Base-by-base conservation (phyloP, 352 stramenopile species). In the Globisporangium nunn region DNA sequence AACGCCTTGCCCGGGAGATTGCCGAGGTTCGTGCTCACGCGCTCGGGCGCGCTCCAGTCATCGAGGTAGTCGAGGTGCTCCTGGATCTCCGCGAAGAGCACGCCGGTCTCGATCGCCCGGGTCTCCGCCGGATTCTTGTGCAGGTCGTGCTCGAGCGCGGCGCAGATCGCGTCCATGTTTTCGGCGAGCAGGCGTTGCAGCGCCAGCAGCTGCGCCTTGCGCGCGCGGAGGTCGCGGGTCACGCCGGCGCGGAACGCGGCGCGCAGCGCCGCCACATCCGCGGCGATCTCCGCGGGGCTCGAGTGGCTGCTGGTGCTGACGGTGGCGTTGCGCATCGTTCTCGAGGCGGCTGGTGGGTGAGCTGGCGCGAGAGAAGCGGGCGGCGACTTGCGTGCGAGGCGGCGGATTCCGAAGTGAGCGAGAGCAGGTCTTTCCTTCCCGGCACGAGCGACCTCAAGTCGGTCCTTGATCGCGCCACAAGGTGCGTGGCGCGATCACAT, bases 81-180 rank as follows among this genome's bases (percentile, higher is more conserved):
- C 55, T 87, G 74, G 28, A 95, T 70, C 62, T 96, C 87, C 18
- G 44, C 50, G 7, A 75, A 49, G 2, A 94, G 43, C 8, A 75
- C 53, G 18, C 51, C 50, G 14, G 90, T 52, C 59, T 96, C 87
- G 17, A 60, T 69, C 52, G 86, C 61, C n/a, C 71, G 68, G 52
- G 65, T 74, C 68, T 96, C 87, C 33, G 74, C 64, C 33, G 80
- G 70, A 28, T 78, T 69, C 60, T 85, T 85, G 74, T 79, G 73
- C 53, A 93, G 45, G 54, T 93, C 82, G 35, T 76, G 75, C 57
- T 62, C 74, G 43, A 91, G 43, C 41, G 80, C 81, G 35, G 75
- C 76, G 37, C 66, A 66, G 14, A 93, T 45, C 59, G 75, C 69
- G 11, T 52, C 39, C 45, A 67, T 56, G 50, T 76, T 73, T 49